These are phyloP conservation scores for Penicillium glabrum DNA, from an alignment of 2,329 filamentous ascomycete species.

Conservation along the genomic window DNA sequence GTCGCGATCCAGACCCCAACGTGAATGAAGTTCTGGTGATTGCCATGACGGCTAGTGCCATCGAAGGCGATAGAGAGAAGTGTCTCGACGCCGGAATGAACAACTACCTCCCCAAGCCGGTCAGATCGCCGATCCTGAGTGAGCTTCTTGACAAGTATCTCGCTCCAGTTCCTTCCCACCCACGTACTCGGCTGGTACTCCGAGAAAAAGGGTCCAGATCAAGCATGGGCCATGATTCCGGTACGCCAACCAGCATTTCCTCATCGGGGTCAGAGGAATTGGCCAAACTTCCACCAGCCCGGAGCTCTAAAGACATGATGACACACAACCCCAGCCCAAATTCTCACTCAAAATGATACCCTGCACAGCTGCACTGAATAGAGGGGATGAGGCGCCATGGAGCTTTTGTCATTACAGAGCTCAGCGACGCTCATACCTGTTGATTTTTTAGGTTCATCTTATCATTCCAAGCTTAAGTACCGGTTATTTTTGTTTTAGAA, in stretches of 20 bases:
- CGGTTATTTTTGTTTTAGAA: not conserved
- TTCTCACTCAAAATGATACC: conserved; percentile 17
- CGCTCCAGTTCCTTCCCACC: conserved; percentile 46
- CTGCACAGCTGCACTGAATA: conserved; percentile 8
- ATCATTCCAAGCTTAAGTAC: not conserved
- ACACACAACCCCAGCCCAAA: conserved; percentile 7
- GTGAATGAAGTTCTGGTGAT: conserved; percentile 88
- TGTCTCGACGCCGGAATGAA: conserved; percentile 97
- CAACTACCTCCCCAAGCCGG: conserved; percentile 93
- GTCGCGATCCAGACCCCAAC: conserved; percentile 71
- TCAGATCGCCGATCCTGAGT: conserved; percentile 83
- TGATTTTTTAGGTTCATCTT: not conserved
- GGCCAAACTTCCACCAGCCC: conserved; percentile 16
- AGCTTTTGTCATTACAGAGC: not conserved
- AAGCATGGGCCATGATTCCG: conserved; percentile 27
- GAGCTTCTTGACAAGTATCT: conserved; percentile 74
- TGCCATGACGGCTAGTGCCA: conserved; percentile 94
- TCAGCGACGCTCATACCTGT: not conserved
- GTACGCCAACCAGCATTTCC: conserved; percentile 26
- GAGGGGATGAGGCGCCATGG: not conserved
- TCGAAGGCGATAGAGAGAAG: conserved; percentile 91
- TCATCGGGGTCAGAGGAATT: conserved; percentile 28
- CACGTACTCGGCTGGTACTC: conserved; percentile 31
- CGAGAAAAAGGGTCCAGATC: conserved; percentile 29
- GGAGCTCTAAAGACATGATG: conserved; percentile 21